Evolutionary conservation across 768 basidiomycete species (phyloP).

Genomic region (Tylopilus subfusipes): DNA sequence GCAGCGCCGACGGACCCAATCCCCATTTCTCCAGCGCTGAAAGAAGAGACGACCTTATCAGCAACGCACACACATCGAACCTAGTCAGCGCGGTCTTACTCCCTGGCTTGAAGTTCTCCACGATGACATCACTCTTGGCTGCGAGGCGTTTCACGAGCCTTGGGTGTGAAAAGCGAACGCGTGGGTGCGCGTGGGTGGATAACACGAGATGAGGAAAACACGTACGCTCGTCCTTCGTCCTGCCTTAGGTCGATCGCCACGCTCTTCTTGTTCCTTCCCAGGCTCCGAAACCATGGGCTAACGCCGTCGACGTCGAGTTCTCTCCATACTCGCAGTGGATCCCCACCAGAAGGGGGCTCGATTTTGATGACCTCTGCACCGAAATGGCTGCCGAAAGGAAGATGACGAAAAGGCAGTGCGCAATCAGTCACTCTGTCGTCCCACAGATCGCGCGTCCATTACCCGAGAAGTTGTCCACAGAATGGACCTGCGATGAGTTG

Average conservation of each 20-base stretch:
- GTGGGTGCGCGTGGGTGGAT: background rate
- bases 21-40: conserved; percentile 69
- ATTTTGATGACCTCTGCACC: conserved; percentile 74
- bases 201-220: too few species aligned
- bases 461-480: conserved; percentile 71
- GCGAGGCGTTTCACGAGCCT: conserved; percentile 63
- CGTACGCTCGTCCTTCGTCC: conserved; percentile 50
- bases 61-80: background rate
- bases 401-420: too few species aligned
- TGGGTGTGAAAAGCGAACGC: conserved; percentile 1
- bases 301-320: conserved; percentile 68
- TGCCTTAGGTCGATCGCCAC: conserved; percentile 63
- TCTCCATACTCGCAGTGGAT: conserved; percentile 67
- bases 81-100: conserved; percentile 38
- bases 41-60: background rate
- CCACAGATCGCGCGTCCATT: conserved; percentile 10
- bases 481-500: conserved; percentile 73
- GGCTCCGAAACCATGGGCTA: conserved; percentile 72
- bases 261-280: conserved; percentile 72
- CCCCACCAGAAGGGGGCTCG: conserved; percentile 59
- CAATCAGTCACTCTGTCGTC: background rate
- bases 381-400: conserved; percentile 55
- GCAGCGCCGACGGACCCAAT: conserved; percentile 54
- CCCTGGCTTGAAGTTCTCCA: conserved; percentile 75
- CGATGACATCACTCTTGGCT: conserved; percentile 57